Conservation (phyloP, 495 filamentous ascomycete species). For the Penicillium egyptiacum region DNA sequence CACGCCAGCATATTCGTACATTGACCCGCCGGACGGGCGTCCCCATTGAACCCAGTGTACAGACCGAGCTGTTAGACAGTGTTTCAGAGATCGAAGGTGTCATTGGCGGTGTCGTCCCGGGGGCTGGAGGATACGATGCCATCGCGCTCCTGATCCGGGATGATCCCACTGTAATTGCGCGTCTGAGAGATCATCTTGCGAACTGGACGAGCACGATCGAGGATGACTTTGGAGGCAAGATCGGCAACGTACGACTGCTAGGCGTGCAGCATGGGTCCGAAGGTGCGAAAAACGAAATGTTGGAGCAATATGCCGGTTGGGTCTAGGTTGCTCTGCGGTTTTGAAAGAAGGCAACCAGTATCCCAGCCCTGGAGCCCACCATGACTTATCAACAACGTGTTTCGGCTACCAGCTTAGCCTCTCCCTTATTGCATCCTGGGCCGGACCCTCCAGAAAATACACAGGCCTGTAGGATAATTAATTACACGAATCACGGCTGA, state of each 20-base stretch:
- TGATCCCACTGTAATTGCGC: slow-evolving; percentile 62
- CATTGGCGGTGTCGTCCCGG: slow-evolving; percentile 87
- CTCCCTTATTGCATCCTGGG: slow-evolving; percentile 9
- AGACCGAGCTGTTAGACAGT: slow-evolving; percentile 80
- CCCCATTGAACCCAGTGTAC: slow-evolving; percentile 86
- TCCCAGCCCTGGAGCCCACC: not conserved
- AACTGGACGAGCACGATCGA: slow-evolving; percentile 59
- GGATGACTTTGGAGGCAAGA: slow-evolving; percentile 57
- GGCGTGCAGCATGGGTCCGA: slow-evolving; percentile 85
- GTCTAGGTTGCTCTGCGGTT: slow-evolving; percentile 27
- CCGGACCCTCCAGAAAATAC: slow-evolving; percentile 4
- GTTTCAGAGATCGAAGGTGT: slow-evolving; percentile 72
- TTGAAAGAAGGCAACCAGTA: not conserved
- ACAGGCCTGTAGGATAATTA: slow-evolving; percentile 7
- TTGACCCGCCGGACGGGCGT: slow-evolving; percentile 75
- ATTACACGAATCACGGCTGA: slow-evolving; percentile 13
- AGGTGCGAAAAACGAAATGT: slow-evolving; percentile 69
- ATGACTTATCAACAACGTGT: not conserved
- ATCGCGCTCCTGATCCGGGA: slow-evolving; percentile 78
- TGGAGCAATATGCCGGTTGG: slow-evolving; percentile 65
- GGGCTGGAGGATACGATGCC: slow-evolving; percentile 93
- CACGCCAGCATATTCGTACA: slow-evolving; percentile 62
- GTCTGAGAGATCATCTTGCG: slow-evolving; percentile 61
- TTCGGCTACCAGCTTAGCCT: slow-evolving; percentile 4
- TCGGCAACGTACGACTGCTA: slow-evolving; percentile 72